phyloP scores from a whole-genome alignment of 495 filamentous ascomycete genomes.

The Lineolata rhizophorae region DNA sequence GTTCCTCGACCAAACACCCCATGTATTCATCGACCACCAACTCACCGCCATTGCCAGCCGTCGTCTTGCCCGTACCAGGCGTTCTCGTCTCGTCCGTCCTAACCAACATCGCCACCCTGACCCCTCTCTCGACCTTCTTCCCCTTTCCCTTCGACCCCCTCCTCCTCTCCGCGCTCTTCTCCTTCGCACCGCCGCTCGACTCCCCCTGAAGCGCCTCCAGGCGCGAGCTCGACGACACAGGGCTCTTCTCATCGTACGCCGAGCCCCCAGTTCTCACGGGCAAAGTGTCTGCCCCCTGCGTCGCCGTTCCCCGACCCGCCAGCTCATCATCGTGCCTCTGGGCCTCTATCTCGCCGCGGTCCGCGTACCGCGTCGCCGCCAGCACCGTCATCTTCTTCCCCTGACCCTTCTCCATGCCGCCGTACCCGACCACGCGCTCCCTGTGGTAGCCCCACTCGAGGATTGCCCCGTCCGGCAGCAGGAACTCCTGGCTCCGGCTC shows the following conservation, averaged over 20 bases:
- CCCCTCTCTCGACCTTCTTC: constrained; percentile 3
- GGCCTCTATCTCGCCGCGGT: too few species aligned
- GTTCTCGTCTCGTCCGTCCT: constrained; percentile 23
- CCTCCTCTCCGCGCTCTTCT: too few species aligned
- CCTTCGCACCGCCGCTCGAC: too few species aligned
- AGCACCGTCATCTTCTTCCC: constrained; percentile 18
- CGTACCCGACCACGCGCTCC: constrained; percentile 14
- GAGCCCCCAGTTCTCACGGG: too few species aligned
- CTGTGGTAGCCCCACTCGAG: constrained; percentile 29
- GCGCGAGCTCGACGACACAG: constrained; percentile 1
- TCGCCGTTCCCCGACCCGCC: constrained; percentile 6
- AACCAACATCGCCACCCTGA: constrained; percentile 23
- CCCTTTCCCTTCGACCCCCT: too few species aligned
- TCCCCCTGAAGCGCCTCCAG: neutral
- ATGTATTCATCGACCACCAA: constrained; percentile 19
- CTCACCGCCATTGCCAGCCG: constrained; percentile 30
- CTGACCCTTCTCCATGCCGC: constrained; percentile 1
- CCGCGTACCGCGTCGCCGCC: constrained; percentile 3
- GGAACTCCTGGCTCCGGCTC: constrained; percentile 20
- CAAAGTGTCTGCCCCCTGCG: too few species aligned
- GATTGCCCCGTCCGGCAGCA: constrained; percentile 15
- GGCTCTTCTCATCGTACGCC: too few species aligned
- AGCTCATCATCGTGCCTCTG: too few species aligned
- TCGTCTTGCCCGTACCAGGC: constrained; percentile 18
- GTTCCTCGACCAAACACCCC: constrained; percentile 10